phyloP scores from a whole-genome alignment of 257 asterid genomes.

The Rhazya stricta region DNA sequence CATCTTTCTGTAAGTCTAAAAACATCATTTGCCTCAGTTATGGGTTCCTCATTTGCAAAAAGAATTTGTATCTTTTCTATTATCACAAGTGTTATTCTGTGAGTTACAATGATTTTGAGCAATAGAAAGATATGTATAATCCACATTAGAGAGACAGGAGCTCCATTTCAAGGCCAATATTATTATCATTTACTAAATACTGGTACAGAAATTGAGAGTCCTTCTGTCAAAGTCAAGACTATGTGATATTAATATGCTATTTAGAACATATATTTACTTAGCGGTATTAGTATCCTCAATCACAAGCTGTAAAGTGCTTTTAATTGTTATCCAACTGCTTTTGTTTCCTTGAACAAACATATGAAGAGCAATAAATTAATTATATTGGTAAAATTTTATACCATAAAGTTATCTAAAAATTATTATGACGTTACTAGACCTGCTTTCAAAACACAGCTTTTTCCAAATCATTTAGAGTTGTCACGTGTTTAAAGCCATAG shows the following conservation, averaged over 20 bases:
- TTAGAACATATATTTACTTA: slow-evolving; percentile 44
- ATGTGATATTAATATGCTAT: neutral
- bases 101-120: neutral
- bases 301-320: slow-evolving; percentile 78
- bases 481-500: slow-evolving; percentile 93
- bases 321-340: slow-evolving; percentile 80
- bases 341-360: slow-evolving; percentile 63
- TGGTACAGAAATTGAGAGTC: neutral
- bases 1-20: neutral
- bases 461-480: slow-evolving; percentile 86
- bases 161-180: neutral
- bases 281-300: slow-evolving; percentile 85
- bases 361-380: slow-evolving; percentile 12
- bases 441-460: slow-evolving; percentile 88
- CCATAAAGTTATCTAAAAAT: neutral
- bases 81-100: neutral
- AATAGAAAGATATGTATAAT: neutral
- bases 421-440: slow-evolving; percentile 30
- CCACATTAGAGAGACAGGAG: neutral
- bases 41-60: neutral
- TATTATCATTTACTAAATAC: neutral
- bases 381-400: neutral
- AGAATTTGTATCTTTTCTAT: neutral
- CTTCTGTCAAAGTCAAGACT: neutral
- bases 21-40: neutral